These are phyloP conservation scores for Salvia rosmarinus DNA, from an alignment of 257 asterid species.

Conservation along the genomic window DNA sequence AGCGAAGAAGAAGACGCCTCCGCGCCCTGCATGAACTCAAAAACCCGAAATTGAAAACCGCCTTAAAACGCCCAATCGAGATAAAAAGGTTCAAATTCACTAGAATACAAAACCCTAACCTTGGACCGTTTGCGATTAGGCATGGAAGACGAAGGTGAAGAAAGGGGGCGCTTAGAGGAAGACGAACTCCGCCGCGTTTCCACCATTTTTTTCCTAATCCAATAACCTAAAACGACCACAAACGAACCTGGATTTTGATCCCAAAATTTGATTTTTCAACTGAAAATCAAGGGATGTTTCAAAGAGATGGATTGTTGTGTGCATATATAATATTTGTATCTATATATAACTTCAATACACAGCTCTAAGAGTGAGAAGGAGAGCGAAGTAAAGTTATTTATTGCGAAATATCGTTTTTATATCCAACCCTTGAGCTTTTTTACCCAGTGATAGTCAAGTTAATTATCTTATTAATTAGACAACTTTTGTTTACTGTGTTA, in stretches of 20 bases:
- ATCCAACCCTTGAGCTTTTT: neutral
- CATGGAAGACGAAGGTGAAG: slow-evolving; percentile 67
- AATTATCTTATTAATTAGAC: neutral
- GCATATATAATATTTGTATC: neutral
- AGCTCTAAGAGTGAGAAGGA: slow-evolving; percentile 4
- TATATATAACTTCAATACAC: neutral
- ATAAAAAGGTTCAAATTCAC: slow-evolving; percentile 10
- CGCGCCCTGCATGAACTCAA: slow-evolving; percentile 62
- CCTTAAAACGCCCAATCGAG: slow-evolving; percentile 1
- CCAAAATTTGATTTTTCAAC: slow-evolving; percentile 32
- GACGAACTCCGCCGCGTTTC: slow-evolving; percentile 90
- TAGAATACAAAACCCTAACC: slow-evolving; percentile 56
- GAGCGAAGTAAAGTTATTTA: slow-evolving; percentile 30
- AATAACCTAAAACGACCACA: neutral
- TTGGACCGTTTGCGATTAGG: slow-evolving; percentile 85
- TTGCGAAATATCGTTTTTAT: slow-evolving; percentile 46
- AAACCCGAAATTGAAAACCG: slow-evolving; percentile 32
- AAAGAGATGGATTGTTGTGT: slow-evolving; percentile 8
- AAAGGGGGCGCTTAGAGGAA: slow-evolving; percentile 76
- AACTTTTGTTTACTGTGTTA: too few species aligned
- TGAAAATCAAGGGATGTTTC: slow-evolving; percentile 34
- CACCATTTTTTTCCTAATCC: slow-evolving; percentile 64
- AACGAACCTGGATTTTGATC: slow-evolving; percentile 27
- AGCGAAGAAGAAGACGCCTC: slow-evolving; percentile 77
- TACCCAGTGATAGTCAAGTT: neutral